These are phyloP conservation scores for Aspergillus ochraceoroseus DNA, from an alignment of 2,329 filamentous ascomycete genomes.

Conservation along the genomic window DNA sequence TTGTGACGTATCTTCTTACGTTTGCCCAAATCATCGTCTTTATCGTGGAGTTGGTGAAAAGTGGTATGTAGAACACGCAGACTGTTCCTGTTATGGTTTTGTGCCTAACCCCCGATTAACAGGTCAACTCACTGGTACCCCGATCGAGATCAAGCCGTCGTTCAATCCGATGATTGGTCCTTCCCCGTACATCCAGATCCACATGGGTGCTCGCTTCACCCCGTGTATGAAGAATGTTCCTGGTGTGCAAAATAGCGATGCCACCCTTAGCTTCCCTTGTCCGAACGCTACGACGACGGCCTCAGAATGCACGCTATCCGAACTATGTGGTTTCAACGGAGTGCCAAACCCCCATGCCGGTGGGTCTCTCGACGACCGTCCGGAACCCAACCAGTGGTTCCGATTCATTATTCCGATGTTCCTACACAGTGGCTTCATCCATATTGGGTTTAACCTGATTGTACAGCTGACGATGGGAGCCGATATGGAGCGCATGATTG, in stretches of 20 bases:
- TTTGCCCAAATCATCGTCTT: constrained; percentile 76
- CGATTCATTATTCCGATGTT: constrained; percentile 96
- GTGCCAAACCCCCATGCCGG: constrained; percentile 60
- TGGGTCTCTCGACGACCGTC: constrained; percentile 50
- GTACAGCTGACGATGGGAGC: constrained; percentile 83
- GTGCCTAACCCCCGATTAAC: constrained; percentile 11
- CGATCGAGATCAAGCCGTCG: constrained; percentile 63
- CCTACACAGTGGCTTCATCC: constrained; percentile 85
- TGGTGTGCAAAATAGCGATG: constrained; percentile 37
- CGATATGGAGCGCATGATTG: constrained; percentile 90
- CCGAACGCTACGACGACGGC: constrained; percentile 67
- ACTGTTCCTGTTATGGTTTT: not conserved
- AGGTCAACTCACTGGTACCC: constrained; percentile 72
- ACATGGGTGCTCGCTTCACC: constrained; percentile 89
- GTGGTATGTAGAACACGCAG: constrained; percentile 55
- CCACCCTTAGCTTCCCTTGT: constrained; percentile 65
- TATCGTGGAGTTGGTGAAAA: constrained; percentile 79
- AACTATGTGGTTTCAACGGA: constrained; percentile 78
- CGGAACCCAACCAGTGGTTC: constrained; percentile 88
- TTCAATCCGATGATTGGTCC: constrained; percentile 99
- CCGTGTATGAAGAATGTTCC: constrained; percentile 83
- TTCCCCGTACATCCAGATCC: constrained; percentile 83
- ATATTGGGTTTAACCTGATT: constrained; percentile 93
- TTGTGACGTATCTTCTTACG: constrained; percentile 77
- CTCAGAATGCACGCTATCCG: constrained; percentile 63